phyloP scores from a whole-genome alignment of 441 rosid genomes.

The Rhodomyrtus psidioides region DNA sequence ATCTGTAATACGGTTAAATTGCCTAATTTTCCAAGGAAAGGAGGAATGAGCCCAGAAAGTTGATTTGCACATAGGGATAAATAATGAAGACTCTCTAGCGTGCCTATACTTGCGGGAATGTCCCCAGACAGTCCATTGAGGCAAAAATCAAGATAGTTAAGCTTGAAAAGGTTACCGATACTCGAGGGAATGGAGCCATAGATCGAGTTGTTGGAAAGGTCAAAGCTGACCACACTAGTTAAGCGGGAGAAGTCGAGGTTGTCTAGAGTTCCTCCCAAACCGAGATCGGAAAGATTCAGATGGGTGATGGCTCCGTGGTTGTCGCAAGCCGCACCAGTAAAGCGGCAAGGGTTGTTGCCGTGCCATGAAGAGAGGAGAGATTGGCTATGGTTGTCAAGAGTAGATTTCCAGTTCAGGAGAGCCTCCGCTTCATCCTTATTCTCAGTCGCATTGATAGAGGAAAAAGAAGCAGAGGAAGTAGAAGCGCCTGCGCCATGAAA shows the following conservation, averaged over 20 bases:
- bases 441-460: neutral
- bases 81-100: neutral
- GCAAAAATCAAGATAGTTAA: neutral
- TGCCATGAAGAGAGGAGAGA: neutral
- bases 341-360: neutral
- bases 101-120: neutral
- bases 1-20: rapidly evolving
- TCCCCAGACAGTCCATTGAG: rapidly evolving
- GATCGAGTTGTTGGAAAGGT: neutral
- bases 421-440: neutral
- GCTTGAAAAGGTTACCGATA: neutral
- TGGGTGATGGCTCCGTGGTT: rapidly evolving
- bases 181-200: neutral
- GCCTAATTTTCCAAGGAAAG: neutral
- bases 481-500: neutral
- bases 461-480: neutral
- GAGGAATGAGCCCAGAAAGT: neutral
- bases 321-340: rapidly evolving
- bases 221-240: neutral
- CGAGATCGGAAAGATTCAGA: rapidly evolving
- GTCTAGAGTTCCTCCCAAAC: neutral
- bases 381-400: neutral
- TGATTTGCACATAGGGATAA: neutral
- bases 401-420: neutral
- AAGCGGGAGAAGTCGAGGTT: neutral